Base-by-base conservation (phyloP, 441 rosid genomes). In the Flueggea neowawraea region DNA sequence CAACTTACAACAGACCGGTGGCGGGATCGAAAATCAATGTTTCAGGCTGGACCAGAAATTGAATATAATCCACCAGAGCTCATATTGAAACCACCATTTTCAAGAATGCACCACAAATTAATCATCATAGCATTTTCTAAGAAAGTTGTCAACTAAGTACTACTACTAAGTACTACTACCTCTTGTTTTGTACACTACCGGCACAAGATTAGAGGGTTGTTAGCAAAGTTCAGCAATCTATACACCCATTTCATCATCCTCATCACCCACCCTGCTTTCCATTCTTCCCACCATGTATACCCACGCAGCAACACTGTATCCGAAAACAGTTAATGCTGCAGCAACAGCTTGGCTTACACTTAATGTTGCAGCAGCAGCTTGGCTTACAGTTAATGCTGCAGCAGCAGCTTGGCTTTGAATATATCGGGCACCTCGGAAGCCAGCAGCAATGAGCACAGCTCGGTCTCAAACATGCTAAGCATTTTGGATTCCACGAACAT, bases 241-340 rank as follows among this genome's bases (percentile, higher is more conserved):
- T 79, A 77, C 80, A 77, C 31, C 28, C 28, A 32, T 5, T 28
- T 36, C 36, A 59, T 55, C 15, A 31, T 60, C 66, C n/a, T 63
- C 50, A 53, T 65, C 70, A 67, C 4, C 79, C 72, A 33, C 71
- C 74, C 57, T 57, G 75, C 69, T 85, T 78, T 12, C 70, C 63
- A 10, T 73, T 72, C 54, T 56, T 3, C 70, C 43, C 72, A 58
- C 66, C 7, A 28, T 48, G 55, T 32, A 41, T 60, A 61, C 79
- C 71, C 4, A 8, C 52, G 6, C 84, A 84, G 62, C 86, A 84
- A 22, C 28, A 22, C 43, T 47, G 10, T 52, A 80, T 77, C 56
- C 54, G 54, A 14, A 73, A 67, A 66, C 87, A 81, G 32, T 63
- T 76, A n/a, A n/a, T n/a, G n/a, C n/a, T n/a, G n/a, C n/a, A n/a